These are phyloP conservation scores for Priceomyces fermenticarens DNA, from an alignment of 805 yeast species.

Conservation along the genomic window DNA sequence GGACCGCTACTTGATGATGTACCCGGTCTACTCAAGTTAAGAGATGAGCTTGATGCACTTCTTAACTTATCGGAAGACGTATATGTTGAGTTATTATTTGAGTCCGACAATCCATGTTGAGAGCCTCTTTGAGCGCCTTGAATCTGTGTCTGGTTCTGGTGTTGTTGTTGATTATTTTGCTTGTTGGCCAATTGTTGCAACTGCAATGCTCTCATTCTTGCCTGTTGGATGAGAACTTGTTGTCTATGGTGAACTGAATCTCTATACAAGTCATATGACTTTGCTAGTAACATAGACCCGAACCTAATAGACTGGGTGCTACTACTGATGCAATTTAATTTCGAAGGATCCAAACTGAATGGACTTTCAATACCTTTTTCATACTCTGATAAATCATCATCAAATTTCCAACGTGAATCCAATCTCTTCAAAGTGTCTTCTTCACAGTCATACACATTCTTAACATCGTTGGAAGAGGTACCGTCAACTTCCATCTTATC, in stretches of 20 bases:
- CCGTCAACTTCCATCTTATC: slow-evolving; percentile 13
- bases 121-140: background rate
- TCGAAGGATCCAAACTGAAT: slow-evolving; percentile 74
- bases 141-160: slow-evolving; percentile 2
- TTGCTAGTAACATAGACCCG: slow-evolving; percentile 86
- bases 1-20: slow-evolving; percentile 1
- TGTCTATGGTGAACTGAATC: slow-evolving; percentile 74
- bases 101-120: background rate
- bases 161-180: slow-evolving; percentile 10
- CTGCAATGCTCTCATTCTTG: slow-evolving; percentile 40
- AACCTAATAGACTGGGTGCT: slow-evolving; percentile 88
- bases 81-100: background rate
- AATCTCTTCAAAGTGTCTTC: slow-evolving; percentile 45
- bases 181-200: slow-evolving; percentile 30
- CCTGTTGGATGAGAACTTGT: slow-evolving; percentile 48
- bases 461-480: slow-evolving; percentile 17
- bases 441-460: slow-evolving; percentile 46
- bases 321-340: slow-evolving; percentile 74
- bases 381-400: slow-evolving; percentile 49
- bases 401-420: slow-evolving; percentile 66
- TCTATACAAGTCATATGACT: slow-evolving; percentile 75
- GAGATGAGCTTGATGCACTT: slow-evolving; percentile 1
- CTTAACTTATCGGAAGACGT: background rate
- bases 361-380: slow-evolving; percentile 41
- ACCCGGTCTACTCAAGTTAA: background rate